Evolutionary conservation across 306 rosid species (phyloP), one percentile per base, ranked within the genome.

Genomic region (Castanopsis chinensis): DNA sequence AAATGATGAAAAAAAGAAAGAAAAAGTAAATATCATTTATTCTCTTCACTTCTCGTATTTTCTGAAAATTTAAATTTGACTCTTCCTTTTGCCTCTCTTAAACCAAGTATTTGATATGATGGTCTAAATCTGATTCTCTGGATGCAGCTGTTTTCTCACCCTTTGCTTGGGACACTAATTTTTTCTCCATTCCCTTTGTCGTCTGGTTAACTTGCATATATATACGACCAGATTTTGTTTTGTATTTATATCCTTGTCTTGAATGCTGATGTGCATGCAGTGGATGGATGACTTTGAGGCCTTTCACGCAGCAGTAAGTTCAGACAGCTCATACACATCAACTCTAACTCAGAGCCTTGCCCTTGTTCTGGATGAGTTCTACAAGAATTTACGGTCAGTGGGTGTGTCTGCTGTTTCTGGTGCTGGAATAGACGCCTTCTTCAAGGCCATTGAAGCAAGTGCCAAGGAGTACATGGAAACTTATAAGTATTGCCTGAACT

Each of bases 211-310:
- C 59, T 57, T 79, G 27, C 54, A n/a, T 51, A 20, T 63, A 2
- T 12, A 12, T 25, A 8, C 8, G 12, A 13, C 33, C n/a, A 23
- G n/a, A 56, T 19, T 19, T 63, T 52, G 56, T 63, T 53, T 37
- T 63, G 76, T 28, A 73, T 78, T 60, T 61, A n/a, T 80, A 32
- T n/a, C 35, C 59, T 41, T 81, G 17, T 67, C 15, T 74, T 71
- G 76, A 79, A 45, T 77, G 71, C 35, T 14, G 56, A 32, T 65
- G 43, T 88, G 74, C 72, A 15, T 88, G 56, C 81, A 93, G 97
- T 93, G 98, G 98, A 93, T 93, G 95, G 83, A 93, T 69, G 98
- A 93, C 72, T 93, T 91, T 72, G 98, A 91, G 88, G 86, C 87
- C 12, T 91, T 93, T 89, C 93, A 91, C 84, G 85, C 87, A 54